A percentile compares a stretch with the other conserved stretches of the same genome.
phyloP scores from a whole-genome alignment of 2,329 filamentous ascomycete species.

The Claviceps spartinae region DNA sequence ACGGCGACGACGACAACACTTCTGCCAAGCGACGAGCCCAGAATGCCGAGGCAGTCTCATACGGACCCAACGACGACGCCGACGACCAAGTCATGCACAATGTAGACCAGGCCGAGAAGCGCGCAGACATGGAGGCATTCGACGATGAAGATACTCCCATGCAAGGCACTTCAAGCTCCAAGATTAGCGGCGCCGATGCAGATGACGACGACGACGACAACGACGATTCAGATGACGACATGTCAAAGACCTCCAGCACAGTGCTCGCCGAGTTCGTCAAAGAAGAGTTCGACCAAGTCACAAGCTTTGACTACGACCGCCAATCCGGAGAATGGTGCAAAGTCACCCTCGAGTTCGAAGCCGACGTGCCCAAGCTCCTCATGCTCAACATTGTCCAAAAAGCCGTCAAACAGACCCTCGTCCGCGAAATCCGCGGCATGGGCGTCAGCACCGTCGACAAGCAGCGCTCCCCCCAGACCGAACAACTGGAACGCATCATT shows the following conservation, averaged over 20 bases:
- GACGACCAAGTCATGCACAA: slow-evolving; percentile 61
- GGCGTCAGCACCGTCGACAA: slow-evolving; percentile 55
- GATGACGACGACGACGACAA: slow-evolving; percentile 15
- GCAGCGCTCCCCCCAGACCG: slow-evolving; percentile 28
- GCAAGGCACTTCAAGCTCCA: slow-evolving; percentile 19
- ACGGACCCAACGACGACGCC: slow-evolving; percentile 85
- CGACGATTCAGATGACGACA: slow-evolving; percentile 23
- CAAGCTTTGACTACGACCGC: slow-evolving; percentile 69
- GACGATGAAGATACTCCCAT: slow-evolving; percentile 36
- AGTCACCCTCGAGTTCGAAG: slow-evolving; percentile 72
- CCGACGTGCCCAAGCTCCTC: slow-evolving; percentile 72
- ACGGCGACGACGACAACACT: slow-evolving; percentile 66
- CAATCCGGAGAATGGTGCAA: slow-evolving; percentile 59
- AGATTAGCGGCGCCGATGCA: slow-evolving; percentile 21
- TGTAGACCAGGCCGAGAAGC: slow-evolving; percentile 43
- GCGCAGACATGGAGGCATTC: slow-evolving; percentile 36
- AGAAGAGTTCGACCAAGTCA: slow-evolving; percentile 51
- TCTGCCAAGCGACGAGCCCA: slow-evolving; percentile 63
- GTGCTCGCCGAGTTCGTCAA: slow-evolving; percentile 52
- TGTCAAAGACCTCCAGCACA: slow-evolving; percentile 23
- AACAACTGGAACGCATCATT: slow-evolving; percentile 38
- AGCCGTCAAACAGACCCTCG: slow-evolving; percentile 62
- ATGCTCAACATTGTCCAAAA: slow-evolving; percentile 85
- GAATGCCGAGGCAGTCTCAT: slow-evolving; percentile 69
- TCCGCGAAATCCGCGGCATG: slow-evolving; percentile 75